Evolutionary conservation across 495 filamentous ascomycete genomes (phyloP).

Genomic region (Daldinia bambusicola): DNA sequence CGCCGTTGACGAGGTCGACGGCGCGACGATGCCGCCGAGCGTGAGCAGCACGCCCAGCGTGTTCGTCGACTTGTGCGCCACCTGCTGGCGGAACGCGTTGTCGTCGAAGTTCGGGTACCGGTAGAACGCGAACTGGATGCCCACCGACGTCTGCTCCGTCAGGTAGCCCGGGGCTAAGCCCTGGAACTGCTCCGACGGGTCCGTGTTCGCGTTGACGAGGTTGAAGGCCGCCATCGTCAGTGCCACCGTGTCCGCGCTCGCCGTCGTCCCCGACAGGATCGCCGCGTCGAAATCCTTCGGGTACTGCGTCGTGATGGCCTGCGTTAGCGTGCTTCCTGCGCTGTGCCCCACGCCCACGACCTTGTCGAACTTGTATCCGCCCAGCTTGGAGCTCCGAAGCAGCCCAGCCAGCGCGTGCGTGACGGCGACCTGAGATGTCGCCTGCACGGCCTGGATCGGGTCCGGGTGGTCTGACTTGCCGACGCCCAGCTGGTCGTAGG

Average conservation of each 20-base stretch:
- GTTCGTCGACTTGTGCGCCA: constrained; percentile 44
- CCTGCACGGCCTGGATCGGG: constrained; percentile 51
- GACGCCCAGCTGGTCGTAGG: constrained; percentile 56
- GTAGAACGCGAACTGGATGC: constrained; percentile 21
- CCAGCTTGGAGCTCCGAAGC: constrained; percentile 41
- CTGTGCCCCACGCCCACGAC: constrained; percentile 57
- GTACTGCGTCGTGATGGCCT: constrained; percentile 41
- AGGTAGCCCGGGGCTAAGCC: constrained; percentile 26
- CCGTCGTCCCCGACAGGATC: constrained; percentile 45
- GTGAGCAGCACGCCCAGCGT: constrained; percentile 42
- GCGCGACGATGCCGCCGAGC: constrained; percentile 15
- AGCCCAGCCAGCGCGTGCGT: constrained; percentile 49
- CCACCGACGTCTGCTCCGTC: constrained; percentile 19
- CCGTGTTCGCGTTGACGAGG: constrained; percentile 35
- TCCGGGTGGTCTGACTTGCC: constrained; percentile 53
- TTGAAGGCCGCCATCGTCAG: constrained; percentile 34
- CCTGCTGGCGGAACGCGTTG: constrained; percentile 7
- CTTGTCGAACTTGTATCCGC: constrained; percentile 43
- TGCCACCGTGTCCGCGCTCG: constrained; percentile 14
- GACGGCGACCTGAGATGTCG: constrained; percentile 52
- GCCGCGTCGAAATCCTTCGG: constrained; percentile 49
- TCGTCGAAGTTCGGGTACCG: constrained; percentile 15
- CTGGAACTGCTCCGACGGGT: constrained; percentile 29
- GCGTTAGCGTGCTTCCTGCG: constrained; percentile 46
- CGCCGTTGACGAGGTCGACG: constrained; percentile 45